These are phyloP conservation scores for Hippophae rhamnoides DNA, from an alignment of 306 rosid genomes.

Conservation along the genomic window DNA sequence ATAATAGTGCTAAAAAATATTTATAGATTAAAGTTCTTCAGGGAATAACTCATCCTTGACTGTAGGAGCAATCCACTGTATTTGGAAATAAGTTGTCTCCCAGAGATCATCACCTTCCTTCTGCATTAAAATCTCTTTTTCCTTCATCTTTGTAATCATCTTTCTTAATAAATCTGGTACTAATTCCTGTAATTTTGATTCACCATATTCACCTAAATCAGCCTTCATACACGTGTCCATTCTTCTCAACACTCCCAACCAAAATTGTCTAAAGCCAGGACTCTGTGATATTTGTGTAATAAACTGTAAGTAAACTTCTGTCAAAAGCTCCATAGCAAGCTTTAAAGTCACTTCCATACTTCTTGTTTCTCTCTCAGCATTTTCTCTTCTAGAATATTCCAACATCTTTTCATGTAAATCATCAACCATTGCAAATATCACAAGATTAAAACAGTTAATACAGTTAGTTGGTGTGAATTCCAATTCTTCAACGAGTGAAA, in stretches of 20 bases:
- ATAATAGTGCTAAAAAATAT: no score
- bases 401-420: constrained; percentile 85
- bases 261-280: constrained; percentile 51
- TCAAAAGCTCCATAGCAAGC: constrained; percentile 58
- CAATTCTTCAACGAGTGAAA: constrained; percentile 59
- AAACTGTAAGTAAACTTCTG: constrained; percentile 58
- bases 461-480: constrained; percentile 45
- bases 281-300: constrained; percentile 51
- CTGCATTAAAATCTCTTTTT: constrained; percentile 38
- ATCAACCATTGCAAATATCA: constrained; percentile 81
- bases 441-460: constrained; percentile 56
- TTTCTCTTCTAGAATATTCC: constrained; percentile 82
- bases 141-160: constrained; percentile 65
- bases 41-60: constrained; percentile 82
- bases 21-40: constrained; percentile 9
- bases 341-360: constrained; percentile 87
- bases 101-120: constrained; percentile 72
- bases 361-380: constrained; percentile 78
- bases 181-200: constrained; percentile 39
- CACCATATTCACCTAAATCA: constrained; percentile 65
- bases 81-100: constrained; percentile 74
- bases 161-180: constrained; percentile 59
- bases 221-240: constrained; percentile 94
- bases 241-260: constrained; percentile 84
- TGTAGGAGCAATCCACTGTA: constrained; percentile 83